phyloP scores from a whole-genome alignment of 192 early-diverging fungal genomes.

The Entomortierella parvispora region DNA sequence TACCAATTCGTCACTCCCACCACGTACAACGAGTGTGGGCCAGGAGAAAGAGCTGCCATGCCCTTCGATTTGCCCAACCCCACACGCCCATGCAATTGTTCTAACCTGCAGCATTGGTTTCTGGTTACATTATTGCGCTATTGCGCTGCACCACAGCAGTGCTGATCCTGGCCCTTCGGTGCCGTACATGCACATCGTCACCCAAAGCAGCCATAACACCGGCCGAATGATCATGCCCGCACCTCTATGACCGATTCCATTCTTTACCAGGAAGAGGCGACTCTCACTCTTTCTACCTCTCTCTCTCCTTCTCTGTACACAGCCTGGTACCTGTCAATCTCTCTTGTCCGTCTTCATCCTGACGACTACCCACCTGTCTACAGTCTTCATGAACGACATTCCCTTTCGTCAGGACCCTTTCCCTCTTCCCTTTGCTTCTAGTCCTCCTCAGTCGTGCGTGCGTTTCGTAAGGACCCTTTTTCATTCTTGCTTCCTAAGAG shows the following conservation, averaged over 20 bases:
- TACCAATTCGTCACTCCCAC: neutral
- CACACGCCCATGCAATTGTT: too few relatives aligned
- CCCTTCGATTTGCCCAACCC: too few relatives aligned
- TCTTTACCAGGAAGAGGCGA: slow-evolving; percentile 32
- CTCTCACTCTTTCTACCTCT: neutral
- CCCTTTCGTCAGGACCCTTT: neutral
- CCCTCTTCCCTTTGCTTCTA: neutral
- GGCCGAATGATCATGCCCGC: too few relatives aligned
- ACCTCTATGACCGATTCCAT: slow-evolving; percentile 14
- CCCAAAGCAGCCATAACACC: neutral
- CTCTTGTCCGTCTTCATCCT: neutral
- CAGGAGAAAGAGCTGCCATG: neutral
- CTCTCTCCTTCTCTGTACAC: neutral
- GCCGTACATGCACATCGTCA: neutral
- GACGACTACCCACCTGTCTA: neutral
- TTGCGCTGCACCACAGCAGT: too few relatives aligned
- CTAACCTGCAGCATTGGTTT: too few relatives aligned
- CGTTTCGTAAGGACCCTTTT: neutral
- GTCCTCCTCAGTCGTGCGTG: too few relatives aligned
- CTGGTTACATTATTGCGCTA: too few relatives aligned
- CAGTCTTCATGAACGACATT: neutral
- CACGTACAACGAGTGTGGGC: slow-evolving; percentile 1
- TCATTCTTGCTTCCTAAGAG: neutral
- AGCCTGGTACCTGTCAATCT: neutral
- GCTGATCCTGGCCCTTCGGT: too few relatives aligned